A percentile compares a stretch with the other conserved stretches of the same genome.
phyloP scores from a whole-genome alignment of 225 moss, liverwort and hornwort species.

The Sphagnum tenellum region DNA sequence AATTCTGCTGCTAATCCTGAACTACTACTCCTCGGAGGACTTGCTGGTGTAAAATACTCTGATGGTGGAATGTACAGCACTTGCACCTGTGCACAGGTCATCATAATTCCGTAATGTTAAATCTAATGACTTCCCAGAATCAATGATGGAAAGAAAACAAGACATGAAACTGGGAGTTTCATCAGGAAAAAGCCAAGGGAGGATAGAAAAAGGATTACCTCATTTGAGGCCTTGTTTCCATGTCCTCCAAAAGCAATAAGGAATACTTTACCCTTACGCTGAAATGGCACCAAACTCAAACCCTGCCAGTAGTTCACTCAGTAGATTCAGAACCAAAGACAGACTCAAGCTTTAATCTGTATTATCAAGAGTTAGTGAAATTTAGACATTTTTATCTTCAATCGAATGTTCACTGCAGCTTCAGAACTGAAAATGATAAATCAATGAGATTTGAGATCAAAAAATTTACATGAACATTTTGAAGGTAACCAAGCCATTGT shows the following conservation, averaged over 20 bases:
- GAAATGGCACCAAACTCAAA: conserved; percentile 65
- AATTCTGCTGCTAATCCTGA: conserved; percentile 10
- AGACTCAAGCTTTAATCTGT: too few species aligned
- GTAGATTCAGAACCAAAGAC: too few species aligned
- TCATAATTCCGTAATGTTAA: background rate
- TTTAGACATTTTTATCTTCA: too few species aligned
- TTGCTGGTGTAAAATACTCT: conserved; percentile 34
- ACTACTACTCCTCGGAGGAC: conserved; percentile 20
- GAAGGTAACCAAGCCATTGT: too few species aligned
- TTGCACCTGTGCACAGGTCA: conserved; percentile 28
- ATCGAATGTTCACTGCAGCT: too few species aligned
- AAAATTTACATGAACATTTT: too few species aligned
- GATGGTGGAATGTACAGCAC: conserved; percentile 46
- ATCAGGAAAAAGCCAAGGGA: background rate
- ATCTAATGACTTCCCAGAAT: background rate
- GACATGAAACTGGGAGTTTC: background rate
- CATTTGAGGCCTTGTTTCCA: conserved; percentile 48
- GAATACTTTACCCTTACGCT: conserved; percentile 75
- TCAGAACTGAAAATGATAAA: too few species aligned
- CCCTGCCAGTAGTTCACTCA: conserved; percentile 33
- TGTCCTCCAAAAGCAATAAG: conserved; percentile 88
- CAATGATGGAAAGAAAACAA: background rate
- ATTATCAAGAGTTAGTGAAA: too few species aligned
- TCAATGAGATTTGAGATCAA: too few species aligned
- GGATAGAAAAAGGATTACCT: too few species aligned